Evolutionary conservation across 495 filamentous ascomycete species (phyloP).

Genomic region (Neurospora tetraspora): DNA sequence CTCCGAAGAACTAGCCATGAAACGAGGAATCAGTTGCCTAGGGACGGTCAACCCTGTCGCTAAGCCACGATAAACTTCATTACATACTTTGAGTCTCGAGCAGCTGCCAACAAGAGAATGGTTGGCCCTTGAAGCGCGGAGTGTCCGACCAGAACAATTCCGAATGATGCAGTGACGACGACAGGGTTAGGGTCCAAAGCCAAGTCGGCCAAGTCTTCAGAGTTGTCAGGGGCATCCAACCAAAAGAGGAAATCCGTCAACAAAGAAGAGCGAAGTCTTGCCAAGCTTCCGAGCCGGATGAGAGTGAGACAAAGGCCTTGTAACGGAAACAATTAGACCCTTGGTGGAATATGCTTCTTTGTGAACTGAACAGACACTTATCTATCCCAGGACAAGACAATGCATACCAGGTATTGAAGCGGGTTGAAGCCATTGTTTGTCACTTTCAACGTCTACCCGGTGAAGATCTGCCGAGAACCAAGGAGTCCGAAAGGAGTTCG

Average conservation of each 20-base stretch:
- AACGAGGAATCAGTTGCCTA: too few relatives aligned
- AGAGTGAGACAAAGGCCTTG: background rate
- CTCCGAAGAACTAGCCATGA: too few relatives aligned
- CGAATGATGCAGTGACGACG: background rate
- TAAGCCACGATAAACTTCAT: too few relatives aligned
- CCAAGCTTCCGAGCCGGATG: background rate
- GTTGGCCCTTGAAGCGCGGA: background rate
- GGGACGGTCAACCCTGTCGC: too few relatives aligned
- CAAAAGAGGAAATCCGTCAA: background rate
- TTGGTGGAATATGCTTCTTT: background rate
- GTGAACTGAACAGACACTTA: background rate
- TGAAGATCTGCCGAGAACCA: background rate
- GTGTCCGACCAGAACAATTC: background rate
- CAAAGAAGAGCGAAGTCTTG: background rate
- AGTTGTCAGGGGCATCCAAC: background rate
- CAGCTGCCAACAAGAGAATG: accelerated
- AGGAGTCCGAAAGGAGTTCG: background rate
- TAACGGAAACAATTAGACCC: background rate
- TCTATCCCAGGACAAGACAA: too few relatives aligned
- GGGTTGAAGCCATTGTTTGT: background rate
- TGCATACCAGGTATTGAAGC: too few relatives aligned
- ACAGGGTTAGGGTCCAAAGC: background rate
- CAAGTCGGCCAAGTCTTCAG: background rate
- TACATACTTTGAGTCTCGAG: too few relatives aligned
- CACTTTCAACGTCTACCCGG: background rate